These are phyloP conservation scores for Rutstroemia sydowiana DNA, from an alignment of 2,329 filamentous ascomycete genomes.

Conservation along the genomic window DNA sequence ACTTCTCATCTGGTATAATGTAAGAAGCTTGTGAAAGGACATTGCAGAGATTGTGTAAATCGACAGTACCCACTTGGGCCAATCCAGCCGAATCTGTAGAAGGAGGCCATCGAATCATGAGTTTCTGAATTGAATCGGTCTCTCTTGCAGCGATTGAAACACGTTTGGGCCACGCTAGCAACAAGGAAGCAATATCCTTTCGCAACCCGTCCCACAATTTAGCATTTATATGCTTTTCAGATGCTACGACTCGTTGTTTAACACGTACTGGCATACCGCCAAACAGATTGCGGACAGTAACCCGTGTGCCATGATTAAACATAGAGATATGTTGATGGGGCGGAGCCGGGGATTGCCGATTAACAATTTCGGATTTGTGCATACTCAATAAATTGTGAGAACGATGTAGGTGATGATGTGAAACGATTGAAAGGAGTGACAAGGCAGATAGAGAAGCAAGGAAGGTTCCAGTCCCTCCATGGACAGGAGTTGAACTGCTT, in stretches of 20 bases:
- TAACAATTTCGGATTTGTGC: constrained; percentile 60
- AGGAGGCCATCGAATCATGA: constrained; percentile 19
- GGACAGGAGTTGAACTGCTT: constrained; percentile 36
- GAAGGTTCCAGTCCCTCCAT: constrained; percentile 69
- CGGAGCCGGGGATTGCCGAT: constrained; percentile 55
- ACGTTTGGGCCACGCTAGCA: constrained; percentile 60
- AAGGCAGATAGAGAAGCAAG: constrained; percentile 68
- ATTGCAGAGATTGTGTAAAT: constrained; percentile 33
- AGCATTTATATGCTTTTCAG: constrained; percentile 41
- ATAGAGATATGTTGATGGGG: constrained; percentile 48
- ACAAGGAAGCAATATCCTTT: constrained; percentile 47
- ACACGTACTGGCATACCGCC: constrained; percentile 86
- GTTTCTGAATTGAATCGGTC: constrained; percentile 15
- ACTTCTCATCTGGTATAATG: constrained; percentile 42
- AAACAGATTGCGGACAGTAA: constrained; percentile 74
- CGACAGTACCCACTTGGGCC: constrained; percentile 3
- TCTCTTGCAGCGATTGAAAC: constrained; percentile 55
- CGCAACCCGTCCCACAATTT: constrained; percentile 50
- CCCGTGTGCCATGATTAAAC: constrained; percentile 63
- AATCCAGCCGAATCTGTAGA: neutral
- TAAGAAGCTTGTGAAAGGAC: constrained; percentile 62
- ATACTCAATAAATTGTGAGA: constrained; percentile 60
- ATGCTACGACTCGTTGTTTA: constrained; percentile 60
- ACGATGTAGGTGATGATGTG: constrained; percentile 53
- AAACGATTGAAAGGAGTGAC: constrained; percentile 70